Evolutionary conservation across 441 rosid genomes (phyloP).

Genomic region (Pelargonium australe): DNA sequence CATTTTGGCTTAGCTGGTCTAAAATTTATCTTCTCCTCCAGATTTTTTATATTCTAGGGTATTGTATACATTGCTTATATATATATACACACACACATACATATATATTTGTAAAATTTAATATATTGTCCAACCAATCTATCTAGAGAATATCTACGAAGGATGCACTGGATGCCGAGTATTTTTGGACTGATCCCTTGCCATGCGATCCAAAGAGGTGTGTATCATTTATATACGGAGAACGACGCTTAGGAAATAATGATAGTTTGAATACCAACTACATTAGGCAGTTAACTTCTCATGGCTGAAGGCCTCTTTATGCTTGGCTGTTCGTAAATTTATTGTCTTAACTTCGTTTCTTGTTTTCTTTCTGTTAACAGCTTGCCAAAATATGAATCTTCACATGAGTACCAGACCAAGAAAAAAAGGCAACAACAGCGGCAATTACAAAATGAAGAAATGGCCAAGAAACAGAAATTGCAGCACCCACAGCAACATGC

Average conservation of each 20-base stretch:
- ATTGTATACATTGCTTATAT: not conserved
- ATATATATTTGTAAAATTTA: not conserved
- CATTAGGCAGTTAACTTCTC: not conserved
- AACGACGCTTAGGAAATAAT: not conserved
- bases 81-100: too few relatives aligned
- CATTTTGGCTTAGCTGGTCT: too few relatives aligned
- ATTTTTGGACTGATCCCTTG: slow-evolving; percentile 94
- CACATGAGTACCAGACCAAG: slow-evolving; percentile 97
- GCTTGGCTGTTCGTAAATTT: not conserved
- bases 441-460: slow-evolving; percentile 60
- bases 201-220: slow-evolving; percentile 97
- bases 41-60: not conserved
- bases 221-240: not conserved
- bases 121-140: not conserved
- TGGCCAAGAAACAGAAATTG: slow-evolving; percentile 78
- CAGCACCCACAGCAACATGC: slow-evolving; percentile 74
- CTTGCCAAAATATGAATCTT: slow-evolving; percentile 87
- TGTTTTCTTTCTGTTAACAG: slow-evolving; percentile 30
- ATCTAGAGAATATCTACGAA: slow-evolving; percentile 84
- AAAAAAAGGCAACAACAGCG: slow-evolving; percentile 89
- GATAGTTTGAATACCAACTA: not conserved
- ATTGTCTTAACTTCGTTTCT: not conserved
- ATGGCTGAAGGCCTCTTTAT: not conserved
- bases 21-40: too few relatives aligned
- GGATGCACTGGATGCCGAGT: slow-evolving; percentile 97